Percentiles rank a stretch among this genome's conserved stretches.
These are phyloP conservation scores for Fusarium siculi DNA, from an alignment of 2,329 filamentous ascomycete genomes.

Conservation along the genomic window DNA sequence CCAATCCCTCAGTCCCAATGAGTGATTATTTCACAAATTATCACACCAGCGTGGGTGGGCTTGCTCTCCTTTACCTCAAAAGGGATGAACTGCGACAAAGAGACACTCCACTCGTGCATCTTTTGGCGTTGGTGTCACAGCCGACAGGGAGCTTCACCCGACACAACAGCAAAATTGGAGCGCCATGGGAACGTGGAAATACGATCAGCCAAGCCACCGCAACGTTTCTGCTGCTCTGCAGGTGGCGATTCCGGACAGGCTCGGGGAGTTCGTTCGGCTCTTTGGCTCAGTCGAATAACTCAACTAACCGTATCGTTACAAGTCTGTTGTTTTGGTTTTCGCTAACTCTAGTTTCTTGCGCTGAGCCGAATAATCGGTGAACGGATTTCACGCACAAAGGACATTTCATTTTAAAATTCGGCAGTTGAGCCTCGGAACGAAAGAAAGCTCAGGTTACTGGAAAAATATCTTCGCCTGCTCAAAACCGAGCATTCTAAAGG, in stretches of 20 bases:
- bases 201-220: not conserved
- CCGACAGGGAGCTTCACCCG: constrained; percentile 2
- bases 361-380: constrained; percentile 21
- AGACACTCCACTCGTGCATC: constrained; percentile 19
- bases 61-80: constrained; percentile 12
- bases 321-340: constrained; percentile 10
- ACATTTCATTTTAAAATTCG: not conserved
- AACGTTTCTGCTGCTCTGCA: constrained; percentile 5
- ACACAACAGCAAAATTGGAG: constrained; percentile 11
- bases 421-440: not conserved
- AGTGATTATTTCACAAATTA: constrained; percentile 23
- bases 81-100: constrained; percentile 7
- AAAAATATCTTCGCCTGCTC: not conserved
- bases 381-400: constrained; percentile 20
- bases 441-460: not conserved
- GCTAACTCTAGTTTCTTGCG: constrained; percentile 4
- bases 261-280: constrained; percentile 34
- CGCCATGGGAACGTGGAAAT: constrained; percentile 21
- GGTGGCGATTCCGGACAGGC: constrained; percentile 15
- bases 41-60: constrained; percentile 10
- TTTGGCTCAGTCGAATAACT: constrained; percentile 1
- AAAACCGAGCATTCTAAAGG: not conserved
- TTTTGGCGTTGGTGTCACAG: constrained; percentile 5
- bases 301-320: constrained; percentile 21
- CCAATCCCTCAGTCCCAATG: constrained; percentile 18